Conservation (phyloP, 1,139 yeast genomes). For the Candida tetrigidarum region DNA sequence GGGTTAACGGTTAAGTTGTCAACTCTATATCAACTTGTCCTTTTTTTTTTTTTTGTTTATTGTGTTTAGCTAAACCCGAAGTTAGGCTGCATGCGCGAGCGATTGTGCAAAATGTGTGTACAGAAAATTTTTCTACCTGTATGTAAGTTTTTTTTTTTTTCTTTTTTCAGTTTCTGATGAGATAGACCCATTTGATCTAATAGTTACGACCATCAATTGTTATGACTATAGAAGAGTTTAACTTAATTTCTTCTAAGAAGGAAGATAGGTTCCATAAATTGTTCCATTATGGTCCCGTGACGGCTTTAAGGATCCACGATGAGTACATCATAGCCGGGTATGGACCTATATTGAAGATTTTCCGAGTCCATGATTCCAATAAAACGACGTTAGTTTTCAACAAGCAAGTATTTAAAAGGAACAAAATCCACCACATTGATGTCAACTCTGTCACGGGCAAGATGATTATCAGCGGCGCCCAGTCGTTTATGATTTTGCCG, state of each 20-base stretch:
- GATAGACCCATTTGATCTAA: background rate
- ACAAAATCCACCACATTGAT: conserved; percentile 79
- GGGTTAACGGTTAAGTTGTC: too few relatives aligned
- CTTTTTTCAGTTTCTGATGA: background rate
- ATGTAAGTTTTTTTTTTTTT: background rate
- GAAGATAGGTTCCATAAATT: conserved; percentile 20
- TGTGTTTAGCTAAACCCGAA: too few relatives aligned
- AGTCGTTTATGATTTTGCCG: conserved; percentile 56
- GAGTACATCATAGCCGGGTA: conserved; percentile 63
- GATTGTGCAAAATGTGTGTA: too few relatives aligned
- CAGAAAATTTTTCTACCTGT: too few relatives aligned
- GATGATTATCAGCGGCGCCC: conserved; percentile 70
- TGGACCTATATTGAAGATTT: conserved; percentile 70
- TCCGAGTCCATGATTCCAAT: conserved; percentile 36
- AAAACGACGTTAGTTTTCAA: conserved; percentile 40
- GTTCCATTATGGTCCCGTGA: conserved; percentile 73
- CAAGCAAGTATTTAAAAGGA: conserved; percentile 60
- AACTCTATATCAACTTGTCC: too few relatives aligned
- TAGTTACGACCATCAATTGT: background rate
- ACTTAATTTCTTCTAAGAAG: conserved; percentile 21
- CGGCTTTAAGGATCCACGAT: conserved; percentile 56
- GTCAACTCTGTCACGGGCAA: conserved; percentile 31
- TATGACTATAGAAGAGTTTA: conserved; percentile 13
- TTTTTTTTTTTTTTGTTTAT: background rate
- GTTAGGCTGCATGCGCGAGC: too few relatives aligned